phyloP scores from a whole-genome alignment of 495 filamentous ascomycete genomes.

The Trichoderma asperelloides region DNA sequence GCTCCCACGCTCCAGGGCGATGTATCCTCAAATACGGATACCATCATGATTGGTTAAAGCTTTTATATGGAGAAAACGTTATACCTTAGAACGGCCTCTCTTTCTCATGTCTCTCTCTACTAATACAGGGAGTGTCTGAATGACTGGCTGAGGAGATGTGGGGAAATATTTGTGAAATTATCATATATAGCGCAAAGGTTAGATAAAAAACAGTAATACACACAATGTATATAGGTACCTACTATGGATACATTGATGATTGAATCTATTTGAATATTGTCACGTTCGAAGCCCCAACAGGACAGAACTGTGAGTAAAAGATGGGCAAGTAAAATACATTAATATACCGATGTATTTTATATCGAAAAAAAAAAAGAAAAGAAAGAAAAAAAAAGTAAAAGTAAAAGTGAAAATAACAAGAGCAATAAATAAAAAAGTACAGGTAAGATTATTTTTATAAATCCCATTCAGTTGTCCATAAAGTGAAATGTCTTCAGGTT shows the following conservation, averaged over 20 bases:
- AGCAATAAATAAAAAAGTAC: too few species aligned
- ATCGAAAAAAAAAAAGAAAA: too few species aligned
- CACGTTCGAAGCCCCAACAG: too few species aligned
- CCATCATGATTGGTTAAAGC: slow-evolving; percentile 31
- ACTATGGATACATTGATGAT: not conserved
- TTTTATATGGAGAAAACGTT: not conserved
- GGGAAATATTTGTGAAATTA: not conserved
- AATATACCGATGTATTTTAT: too few species aligned
- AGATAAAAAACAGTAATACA: not conserved
- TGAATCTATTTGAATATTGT: not conserved
- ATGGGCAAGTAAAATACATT: too few species aligned
- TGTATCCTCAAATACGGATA: slow-evolving; percentile 22
- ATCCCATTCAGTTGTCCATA: too few species aligned
- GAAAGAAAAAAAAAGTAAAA: too few species aligned
- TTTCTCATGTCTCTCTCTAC: too few species aligned
- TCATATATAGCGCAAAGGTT: not conserved
- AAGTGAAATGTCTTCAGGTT: too few species aligned
- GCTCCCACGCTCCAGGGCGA: slow-evolving; percentile 27
- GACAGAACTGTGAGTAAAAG: too few species aligned
- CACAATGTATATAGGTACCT: not conserved
- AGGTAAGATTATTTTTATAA: too few species aligned
- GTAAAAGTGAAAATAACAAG: too few species aligned
- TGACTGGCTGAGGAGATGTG: not conserved
- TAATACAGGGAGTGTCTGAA: not conserved
- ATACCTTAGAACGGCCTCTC: not conserved